Evolutionary conservation across 805 yeast genomes (phyloP), one percentile per base, ranked within the genome.

Genomic region (Starmerella riodocensis): DNA sequence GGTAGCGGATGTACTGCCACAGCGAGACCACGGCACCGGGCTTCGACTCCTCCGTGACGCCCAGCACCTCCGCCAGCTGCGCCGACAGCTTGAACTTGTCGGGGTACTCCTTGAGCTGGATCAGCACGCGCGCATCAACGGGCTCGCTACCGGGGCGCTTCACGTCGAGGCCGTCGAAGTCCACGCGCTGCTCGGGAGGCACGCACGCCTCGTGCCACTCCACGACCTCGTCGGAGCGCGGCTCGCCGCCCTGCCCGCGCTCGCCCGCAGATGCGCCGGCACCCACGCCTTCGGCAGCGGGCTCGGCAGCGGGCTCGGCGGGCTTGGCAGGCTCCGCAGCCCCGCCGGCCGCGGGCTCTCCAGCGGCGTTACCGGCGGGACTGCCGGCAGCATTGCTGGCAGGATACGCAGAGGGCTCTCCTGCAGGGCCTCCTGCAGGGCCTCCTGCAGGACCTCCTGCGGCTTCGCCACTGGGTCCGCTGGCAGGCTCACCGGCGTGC

Each of bases 111-210:
- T 80, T 81, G 38, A 84, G 77, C 61, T 86, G 86, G 40, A 91
- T 69, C 4, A 84, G 80, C 40, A 91, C 76, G 40, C 73, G 73
- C 36, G 81, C 73, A 32, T 71, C 67, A 35, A 86, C 63, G 41
- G 76, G 76, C 42, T 67, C 69, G 19, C 66, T 61, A 2, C 97
- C 97, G 14, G 70, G 64, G 52, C 98, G 73, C 53, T 79, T 79
- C 40, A 91, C 72, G 55, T 86, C 96, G 41, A 91, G 61, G 1
- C 93, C 96, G 58, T 91, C 97, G 56, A 88, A 88, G 38, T 75
- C 73, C 0, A 69, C 70, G 13, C 51, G 51, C 36, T 51, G 54
- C 41, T 52, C 54, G 19, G 49, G 56, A 21, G 46, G 52, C 36
- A 13, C 47, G 25, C 49, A 36, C 3, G 49, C 64, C 49, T 78